phyloP scores from a whole-genome alignment of 768 basidiomycete species.

The Suillus lakei region DNA sequence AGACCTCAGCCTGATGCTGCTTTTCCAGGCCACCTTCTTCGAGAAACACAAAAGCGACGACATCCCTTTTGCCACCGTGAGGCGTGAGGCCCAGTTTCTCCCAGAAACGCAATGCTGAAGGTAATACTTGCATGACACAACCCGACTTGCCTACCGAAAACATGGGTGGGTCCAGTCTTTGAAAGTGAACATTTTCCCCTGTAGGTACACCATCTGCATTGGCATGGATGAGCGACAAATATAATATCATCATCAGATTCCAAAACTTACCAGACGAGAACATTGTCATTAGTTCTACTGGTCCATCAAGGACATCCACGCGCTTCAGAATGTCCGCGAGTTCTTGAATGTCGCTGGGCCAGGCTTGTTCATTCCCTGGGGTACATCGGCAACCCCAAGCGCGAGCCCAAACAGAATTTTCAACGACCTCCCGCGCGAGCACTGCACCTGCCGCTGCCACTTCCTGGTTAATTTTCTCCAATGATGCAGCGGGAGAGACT shows the following conservation, averaged over 20 bases:
- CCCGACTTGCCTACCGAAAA: constrained; percentile 71
- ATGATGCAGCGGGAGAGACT: constrained; percentile 76
- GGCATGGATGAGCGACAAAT: background rate
- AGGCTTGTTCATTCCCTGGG: constrained; percentile 35
- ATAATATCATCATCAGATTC: background rate
- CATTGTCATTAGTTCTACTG: constrained; percentile 48
- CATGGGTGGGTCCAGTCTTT: constrained; percentile 55
- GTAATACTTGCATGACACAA: constrained; percentile 68
- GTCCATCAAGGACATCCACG: constrained; percentile 43
- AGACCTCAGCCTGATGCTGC: constrained; percentile 52
- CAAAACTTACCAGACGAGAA: constrained; percentile 43
- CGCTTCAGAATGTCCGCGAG: constrained; percentile 43
- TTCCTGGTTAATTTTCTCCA: constrained; percentile 65
- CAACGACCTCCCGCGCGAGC: constrained; percentile 71
- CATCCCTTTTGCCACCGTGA: constrained; percentile 70
- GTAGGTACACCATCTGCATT: constrained; percentile 7
- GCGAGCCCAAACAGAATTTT: constrained; percentile 72
- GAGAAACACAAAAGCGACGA: constrained; percentile 69
- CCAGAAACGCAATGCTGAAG: constrained; percentile 82
- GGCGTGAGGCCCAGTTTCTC: constrained; percentile 81
- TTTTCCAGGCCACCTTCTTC: constrained; percentile 62
- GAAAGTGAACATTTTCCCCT: constrained; percentile 22
- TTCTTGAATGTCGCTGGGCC: constrained; percentile 60
- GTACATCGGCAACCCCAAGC: constrained; percentile 51
- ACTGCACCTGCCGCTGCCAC: constrained; percentile 70